These are phyloP conservation scores for Cryphonectria parasitica DNA, from an alignment of 2,329 filamentous ascomycete genomes.

Conservation along the genomic window DNA sequence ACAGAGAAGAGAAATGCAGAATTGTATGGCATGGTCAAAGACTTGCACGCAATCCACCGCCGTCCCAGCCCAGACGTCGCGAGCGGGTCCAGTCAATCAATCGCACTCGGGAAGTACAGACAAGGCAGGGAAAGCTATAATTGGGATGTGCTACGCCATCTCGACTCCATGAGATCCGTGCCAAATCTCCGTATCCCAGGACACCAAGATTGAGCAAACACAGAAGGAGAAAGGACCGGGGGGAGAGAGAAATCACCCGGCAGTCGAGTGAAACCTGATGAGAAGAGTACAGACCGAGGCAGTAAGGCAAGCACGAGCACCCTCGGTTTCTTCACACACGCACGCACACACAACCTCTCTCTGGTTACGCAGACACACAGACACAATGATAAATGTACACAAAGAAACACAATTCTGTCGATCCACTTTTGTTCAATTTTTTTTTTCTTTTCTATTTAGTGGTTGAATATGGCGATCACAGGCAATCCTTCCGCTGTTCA, in stretches of 20 bases:
- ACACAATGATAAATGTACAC: too few species aligned
- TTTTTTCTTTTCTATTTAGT: slow-evolving; percentile 7
- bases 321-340: neutral
- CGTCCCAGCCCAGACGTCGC: neutral
- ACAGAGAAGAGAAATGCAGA: neutral
- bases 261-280: neutral
- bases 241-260: neutral
- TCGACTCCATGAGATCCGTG: neutral
- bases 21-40: too few species aligned
- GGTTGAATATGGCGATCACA: slow-evolving; percentile 5
- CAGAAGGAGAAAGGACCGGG: neutral
- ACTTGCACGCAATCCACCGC: neutral
- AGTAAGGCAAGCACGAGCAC: neutral
- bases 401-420: neutral
- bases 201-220: slow-evolving; percentile 1
- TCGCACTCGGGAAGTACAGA: too few species aligned
- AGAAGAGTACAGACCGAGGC: neutral
- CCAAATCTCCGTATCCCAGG: slow-evolving; percentile 1
- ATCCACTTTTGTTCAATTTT: slow-evolving; percentile 5
- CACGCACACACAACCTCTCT: neutral
- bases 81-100: too few species aligned
- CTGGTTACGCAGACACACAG: neutral
- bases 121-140: neutral
- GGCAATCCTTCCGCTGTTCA: slow-evolving; percentile 20
- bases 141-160: slow-evolving; percentile 1